These are phyloP conservation scores for Erysimum cheiranthoides DNA, from an alignment of 345 rosid genomes.

Conservation along the genomic window DNA sequence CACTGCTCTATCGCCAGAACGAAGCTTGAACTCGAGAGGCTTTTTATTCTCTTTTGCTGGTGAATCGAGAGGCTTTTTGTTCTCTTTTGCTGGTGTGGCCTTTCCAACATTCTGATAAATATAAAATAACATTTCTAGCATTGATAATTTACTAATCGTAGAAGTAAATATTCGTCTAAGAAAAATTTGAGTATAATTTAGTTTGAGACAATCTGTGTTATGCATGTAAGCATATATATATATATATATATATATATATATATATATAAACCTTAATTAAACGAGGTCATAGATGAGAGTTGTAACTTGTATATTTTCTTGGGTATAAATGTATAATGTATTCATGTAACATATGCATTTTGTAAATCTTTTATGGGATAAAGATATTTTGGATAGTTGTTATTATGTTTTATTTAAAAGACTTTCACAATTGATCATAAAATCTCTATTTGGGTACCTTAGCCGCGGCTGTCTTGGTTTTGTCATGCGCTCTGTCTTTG, in stretches of 20 bases:
- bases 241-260: too few relatives aligned
- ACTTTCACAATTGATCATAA: background rate
- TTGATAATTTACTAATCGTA: background rate
- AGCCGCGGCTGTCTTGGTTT: slow-evolving; percentile 28
- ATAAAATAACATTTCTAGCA: too few relatives aligned
- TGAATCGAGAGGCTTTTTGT: slow-evolving; percentile 68
- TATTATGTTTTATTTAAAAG: background rate
- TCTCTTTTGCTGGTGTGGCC: slow-evolving; percentile 56
- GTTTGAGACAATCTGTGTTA: background rate
- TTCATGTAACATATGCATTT: background rate
- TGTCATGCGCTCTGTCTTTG: slow-evolving; percentile 36
- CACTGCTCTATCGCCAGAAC: slow-evolving; percentile 75
- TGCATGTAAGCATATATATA: background rate
- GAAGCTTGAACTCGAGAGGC: slow-evolving; percentile 74
- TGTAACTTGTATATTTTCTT: background rate
- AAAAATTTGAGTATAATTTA: background rate
- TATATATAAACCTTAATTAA: background rate
- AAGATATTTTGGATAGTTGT: background rate
- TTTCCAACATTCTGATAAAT: slow-evolving; percentile 43
- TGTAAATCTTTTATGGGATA: background rate
- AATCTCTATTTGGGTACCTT: slow-evolving; percentile 30
- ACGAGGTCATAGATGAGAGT: background rate
- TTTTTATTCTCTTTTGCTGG: slow-evolving; percentile 78
- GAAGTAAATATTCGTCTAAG: background rate
- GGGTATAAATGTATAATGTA: background rate